These are phyloP conservation scores for Tephrocybe sp. DNA, from an alignment of 768 basidiomycete genomes.

Conservation along the genomic window DNA sequence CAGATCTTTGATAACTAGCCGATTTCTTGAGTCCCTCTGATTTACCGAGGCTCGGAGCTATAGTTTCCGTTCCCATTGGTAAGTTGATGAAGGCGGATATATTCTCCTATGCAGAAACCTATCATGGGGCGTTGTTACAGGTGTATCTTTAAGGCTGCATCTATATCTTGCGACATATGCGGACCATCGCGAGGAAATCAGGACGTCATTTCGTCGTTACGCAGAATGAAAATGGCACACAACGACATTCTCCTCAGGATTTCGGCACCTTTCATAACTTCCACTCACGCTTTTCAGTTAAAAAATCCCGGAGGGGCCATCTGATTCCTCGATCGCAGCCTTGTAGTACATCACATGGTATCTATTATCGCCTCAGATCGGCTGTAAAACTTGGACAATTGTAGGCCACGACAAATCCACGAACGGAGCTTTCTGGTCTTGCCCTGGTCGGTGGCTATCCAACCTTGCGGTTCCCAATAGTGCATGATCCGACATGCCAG, in stretches of 20 bases:
- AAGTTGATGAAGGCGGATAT: neutral
- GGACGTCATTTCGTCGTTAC: neutral
- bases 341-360: conserved; percentile 8
- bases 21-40: neutral
- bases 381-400: neutral
- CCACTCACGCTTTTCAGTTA: conserved; percentile 6
- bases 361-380: neutral
- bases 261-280: conserved; percentile 9
- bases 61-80: neutral
- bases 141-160: neutral
- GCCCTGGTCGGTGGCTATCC: neutral
- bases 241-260: neutral
- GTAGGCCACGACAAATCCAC: neutral
- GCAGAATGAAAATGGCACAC: neutral
- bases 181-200: neutral
- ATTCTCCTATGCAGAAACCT: neutral
- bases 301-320: conserved; percentile 13
- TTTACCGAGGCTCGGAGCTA: neutral
- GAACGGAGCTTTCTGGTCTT: neutral
- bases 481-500: conserved; percentile 11
- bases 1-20: conserved; percentile 8
- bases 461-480: conserved; percentile 1
- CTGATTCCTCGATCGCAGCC: conserved; percentile 7
- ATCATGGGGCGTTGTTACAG: too few species aligned
- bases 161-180: neutral